Base-by-base conservation (phyloP, 192 early-diverging fungal species). In the Coemansia erecta region DNA sequence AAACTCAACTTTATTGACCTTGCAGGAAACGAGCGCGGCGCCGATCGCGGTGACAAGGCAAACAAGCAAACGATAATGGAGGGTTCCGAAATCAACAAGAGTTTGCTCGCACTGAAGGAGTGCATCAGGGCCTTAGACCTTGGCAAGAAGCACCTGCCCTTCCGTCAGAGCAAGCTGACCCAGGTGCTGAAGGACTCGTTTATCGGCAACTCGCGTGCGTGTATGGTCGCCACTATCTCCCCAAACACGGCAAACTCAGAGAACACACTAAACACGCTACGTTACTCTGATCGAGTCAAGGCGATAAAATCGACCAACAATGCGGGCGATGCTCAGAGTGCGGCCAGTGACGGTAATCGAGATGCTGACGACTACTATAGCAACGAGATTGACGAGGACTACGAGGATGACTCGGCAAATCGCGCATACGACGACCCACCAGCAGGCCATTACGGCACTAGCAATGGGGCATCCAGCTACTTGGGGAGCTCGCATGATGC, bases 21-120 rank as follows among this genome's bases (percentile, higher is more conserved):
- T 60, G 97, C 97, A 18, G 97, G 97, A 39, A 95, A 91, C 71
- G 97, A 99, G 72, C 88, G 97, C 35, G 97, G 97, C 33, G 90
- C 97, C 6, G 97, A 99, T 76, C 86, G 95, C 41, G 95, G 95
- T 17, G 94, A 97, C 57, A 65, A 58, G 21, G 81, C 94, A 4
- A 89, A 97, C 75, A 83, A 88, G 48, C 91, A 97, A 76, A 98
- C 95, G 68, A 87, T 93, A 67, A 95, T 95, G 94, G 97, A 99
- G 68, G 97, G 95, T 13, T 92, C 95, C 1, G 95, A 99, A 80
- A 99, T 99, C 81, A 99, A 99, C 83, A 98, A 98, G 75, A 94
- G 92, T 69, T 81, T 99, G 61, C 77, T 99, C 54, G 97, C 97
- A 0, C 73, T 99, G 59, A 98, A 99, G 72, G 95, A 98, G 65